These are phyloP conservation scores for Fusarium hostae DNA, from an alignment of 2,329 filamentous ascomycete genomes.

Conservation along the genomic window DNA sequence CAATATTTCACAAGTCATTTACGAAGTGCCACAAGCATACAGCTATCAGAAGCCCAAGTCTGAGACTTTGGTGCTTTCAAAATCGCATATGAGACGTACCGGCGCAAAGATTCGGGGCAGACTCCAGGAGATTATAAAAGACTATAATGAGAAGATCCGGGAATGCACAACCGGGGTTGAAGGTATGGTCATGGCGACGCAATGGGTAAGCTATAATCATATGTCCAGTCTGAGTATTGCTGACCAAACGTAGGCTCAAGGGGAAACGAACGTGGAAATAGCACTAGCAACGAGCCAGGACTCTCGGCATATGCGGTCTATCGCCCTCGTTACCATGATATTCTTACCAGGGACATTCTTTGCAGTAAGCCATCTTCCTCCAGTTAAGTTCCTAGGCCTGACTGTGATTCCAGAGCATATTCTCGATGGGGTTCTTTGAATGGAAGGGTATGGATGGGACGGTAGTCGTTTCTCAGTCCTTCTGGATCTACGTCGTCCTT, in stretches of 20 bases:
- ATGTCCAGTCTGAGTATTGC: too few species aligned
- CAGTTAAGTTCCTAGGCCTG: too few species aligned
- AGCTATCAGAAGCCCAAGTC: too few species aligned
- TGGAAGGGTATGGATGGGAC: neutral
- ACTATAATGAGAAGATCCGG: constrained; percentile 15
- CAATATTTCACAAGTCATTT: too few species aligned
- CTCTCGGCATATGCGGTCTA: constrained; percentile 18
- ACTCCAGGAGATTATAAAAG: constrained; percentile 2
- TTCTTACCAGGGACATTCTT: constrained; percentile 25
- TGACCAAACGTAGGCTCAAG: neutral
- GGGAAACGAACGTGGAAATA: constrained; percentile 22
- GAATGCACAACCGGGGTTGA: constrained; percentile 18
- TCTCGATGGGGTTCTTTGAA: constrained; percentile 17
- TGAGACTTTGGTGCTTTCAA: neutral
- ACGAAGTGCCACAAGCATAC: too few species aligned
- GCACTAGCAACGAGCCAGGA: constrained; percentile 4
- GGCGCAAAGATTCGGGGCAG: neutral
- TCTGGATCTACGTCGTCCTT: constrained; percentile 18
- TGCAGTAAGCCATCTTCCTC: neutral
- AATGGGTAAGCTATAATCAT: neutral
- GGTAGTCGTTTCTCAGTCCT: neutral
- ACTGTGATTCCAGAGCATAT: constrained; percentile 1
- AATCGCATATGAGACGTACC: neutral
- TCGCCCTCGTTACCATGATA: constrained; percentile 21
- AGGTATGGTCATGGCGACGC: constrained; percentile 21